Percentiles rank a stretch among this genome's conserved stretches.
Conservation (phyloP, 176 grass and related monocot species). For the Musa itinerans region DNA sequence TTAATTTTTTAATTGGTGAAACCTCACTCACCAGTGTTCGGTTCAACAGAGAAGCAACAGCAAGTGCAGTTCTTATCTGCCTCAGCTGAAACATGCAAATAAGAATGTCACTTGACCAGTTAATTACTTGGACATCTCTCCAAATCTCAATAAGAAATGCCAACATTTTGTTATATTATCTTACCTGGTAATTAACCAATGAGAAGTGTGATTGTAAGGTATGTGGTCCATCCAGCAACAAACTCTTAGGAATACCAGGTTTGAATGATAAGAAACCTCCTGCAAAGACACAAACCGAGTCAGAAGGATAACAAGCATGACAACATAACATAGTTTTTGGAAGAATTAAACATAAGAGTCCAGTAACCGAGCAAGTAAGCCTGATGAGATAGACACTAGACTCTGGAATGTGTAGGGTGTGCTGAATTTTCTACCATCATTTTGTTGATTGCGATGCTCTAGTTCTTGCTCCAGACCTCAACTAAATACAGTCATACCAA, state of each 20-base stretch:
- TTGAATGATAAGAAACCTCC: constrained; percentile 84
- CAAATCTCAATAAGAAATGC: no score
- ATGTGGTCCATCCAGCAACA: constrained; percentile 71
- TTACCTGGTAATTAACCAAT: constrained; percentile 84
- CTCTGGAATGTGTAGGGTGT: no score
- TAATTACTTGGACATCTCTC: background rate
- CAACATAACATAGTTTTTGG: background rate
- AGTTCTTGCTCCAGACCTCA: no score
- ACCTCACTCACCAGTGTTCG: constrained; percentile 64
- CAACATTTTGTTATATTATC: background rate
- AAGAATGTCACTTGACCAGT: background rate
- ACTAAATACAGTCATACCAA: no score
- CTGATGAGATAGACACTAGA: no score
- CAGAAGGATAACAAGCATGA: background rate
- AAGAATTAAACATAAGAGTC: no score
- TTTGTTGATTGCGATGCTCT: no score
- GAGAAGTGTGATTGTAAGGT: constrained; percentile 71
- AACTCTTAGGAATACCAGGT: constrained; percentile 64
- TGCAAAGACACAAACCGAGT: constrained; percentile 10
- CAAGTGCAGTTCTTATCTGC: constrained; percentile 77
- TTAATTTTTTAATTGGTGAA: constrained; percentile 11
- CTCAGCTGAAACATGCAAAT: constrained; percentile 53
- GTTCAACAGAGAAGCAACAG: constrained; percentile 60
- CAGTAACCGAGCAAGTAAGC: no score
- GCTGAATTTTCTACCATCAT: no score